Evolutionary conservation across 2,329 filamentous ascomycete species (phyloP), one percentile per base, ranked within the genome.

Genomic region (Aspergillus pseudonomiae): DNA sequence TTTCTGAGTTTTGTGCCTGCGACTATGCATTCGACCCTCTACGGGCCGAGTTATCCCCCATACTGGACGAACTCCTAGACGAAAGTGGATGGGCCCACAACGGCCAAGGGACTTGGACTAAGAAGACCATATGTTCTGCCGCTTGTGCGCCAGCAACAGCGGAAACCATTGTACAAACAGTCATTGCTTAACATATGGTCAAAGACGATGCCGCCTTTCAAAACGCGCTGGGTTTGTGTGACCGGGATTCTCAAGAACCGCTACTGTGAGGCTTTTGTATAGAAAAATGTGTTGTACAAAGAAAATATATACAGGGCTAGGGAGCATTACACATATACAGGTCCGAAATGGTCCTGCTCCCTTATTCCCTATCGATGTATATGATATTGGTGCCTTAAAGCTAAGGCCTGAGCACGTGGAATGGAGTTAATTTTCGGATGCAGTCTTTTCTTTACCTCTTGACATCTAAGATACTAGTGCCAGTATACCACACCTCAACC

Each of bases 21-120:
- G 77, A 79, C 62, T 75, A 73, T 57, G 69, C 74, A 19, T 65
- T 74, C 6, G 71, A 76, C 46, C 66, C 72, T 2, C 67, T 78
- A 19, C 70, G 70, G 48, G 57, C 67, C 14, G 72, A 75, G 36
- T 48, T 78, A 6, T 63, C 70, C n/a, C 41, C 59, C 4, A 71
- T 71, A 9, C 56, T 78, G 43, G 57, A 62, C 1, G 67, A 71
- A 45, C 65, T 69, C 2, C 59, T 79, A 12, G 65, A 61, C 6
- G 57, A 66, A 14, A 64, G 53, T 10, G 65, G 58, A 43, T 79
- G 77, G 77, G 54, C 59, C 6, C 72, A 76, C 68, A 70, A 77
- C 61, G 75, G 70, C 0, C 53, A 63, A 39, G 75, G 75, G 1
- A 60, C 67, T 53, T 79, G 77, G 77, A 73, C 16, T 32, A 68